phyloP scores from a whole-genome alignment of 2,329 filamentous ascomycete species.

The Rugonectria rugulosa region DNA sequence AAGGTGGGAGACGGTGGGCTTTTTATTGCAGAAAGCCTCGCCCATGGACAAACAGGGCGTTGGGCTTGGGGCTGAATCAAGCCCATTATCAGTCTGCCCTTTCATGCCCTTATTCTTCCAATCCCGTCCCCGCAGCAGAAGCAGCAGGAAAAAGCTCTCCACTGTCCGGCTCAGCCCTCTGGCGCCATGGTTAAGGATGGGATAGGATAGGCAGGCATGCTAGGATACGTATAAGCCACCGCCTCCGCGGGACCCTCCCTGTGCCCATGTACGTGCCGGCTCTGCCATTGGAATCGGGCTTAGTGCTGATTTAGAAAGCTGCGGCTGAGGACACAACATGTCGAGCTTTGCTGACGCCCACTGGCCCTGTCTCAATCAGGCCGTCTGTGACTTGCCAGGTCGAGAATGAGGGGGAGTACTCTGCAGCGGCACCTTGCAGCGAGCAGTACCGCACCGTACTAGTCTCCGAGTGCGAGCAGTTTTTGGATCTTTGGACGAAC shows the following conservation, averaged over 20 bases:
- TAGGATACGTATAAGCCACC: constrained; percentile 26
- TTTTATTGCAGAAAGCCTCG: constrained; percentile 14
- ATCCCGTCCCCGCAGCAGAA: constrained; percentile 31
- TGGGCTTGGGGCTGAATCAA: constrained; percentile 9
- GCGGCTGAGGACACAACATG: constrained; percentile 38
- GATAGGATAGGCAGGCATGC: constrained; percentile 18
- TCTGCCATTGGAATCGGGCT: constrained; percentile 30
- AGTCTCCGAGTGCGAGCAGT: not conserved
- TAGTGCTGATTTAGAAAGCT: constrained; percentile 39
- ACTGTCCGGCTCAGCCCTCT: constrained; percentile 37
- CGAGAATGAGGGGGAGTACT: not conserved
- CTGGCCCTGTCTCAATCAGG: constrained; percentile 14
- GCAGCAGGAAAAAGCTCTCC: too few relatives aligned
- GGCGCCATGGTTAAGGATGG: constrained; percentile 29
- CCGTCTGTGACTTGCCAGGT: not conserved
- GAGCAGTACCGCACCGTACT: not conserved
- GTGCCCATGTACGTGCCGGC: constrained; percentile 20
- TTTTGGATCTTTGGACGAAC: constrained; percentile 8
- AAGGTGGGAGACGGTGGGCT: not conserved
- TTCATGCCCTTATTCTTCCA: constrained; percentile 12
- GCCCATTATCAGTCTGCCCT: constrained; percentile 11
- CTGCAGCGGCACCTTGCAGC: constrained; percentile 4
- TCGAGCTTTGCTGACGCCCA: constrained; percentile 12
- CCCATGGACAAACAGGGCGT: too few relatives aligned
- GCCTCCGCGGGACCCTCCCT: constrained; percentile 31